Percentiles rank a stretch among this genome's conserved stretches.
Conservation (phyloP, 2,329 filamentous ascomycete species). For the Pseudocercospora vitis region DNA sequence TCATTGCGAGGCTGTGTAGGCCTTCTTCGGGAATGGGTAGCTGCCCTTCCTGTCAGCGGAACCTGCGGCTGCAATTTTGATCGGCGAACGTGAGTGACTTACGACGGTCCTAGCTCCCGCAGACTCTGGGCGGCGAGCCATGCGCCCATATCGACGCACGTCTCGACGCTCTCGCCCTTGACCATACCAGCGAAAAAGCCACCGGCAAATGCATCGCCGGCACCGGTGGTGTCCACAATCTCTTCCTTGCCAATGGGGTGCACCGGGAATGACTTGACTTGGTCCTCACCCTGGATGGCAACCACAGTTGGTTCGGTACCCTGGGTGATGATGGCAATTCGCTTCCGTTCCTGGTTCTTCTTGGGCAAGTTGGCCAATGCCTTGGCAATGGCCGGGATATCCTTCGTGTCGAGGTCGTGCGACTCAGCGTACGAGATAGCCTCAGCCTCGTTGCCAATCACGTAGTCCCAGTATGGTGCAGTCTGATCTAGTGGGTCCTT, state of each 20-base stretch:
- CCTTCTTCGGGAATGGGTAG: conserved; percentile 42
- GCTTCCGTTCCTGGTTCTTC: conserved; percentile 80
- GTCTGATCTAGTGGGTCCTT: conserved; percentile 88
- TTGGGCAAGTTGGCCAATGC: conserved; percentile 85
- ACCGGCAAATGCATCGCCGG: conserved; percentile 92
- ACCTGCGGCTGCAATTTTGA: neutral
- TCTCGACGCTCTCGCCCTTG: conserved; percentile 75
- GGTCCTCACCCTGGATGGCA: conserved; percentile 60
- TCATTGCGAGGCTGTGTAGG: conserved; percentile 34
- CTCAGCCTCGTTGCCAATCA: conserved; percentile 97
- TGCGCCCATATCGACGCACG: conserved; percentile 85
- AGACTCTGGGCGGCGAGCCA: conserved; percentile 95
- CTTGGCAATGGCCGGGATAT: conserved; percentile 82
- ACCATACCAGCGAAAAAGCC: conserved; percentile 89
- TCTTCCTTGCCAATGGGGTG: conserved; percentile 71
- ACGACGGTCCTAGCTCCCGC: conserved; percentile 93
- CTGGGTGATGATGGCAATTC: conserved; percentile 90
- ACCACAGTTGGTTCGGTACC: conserved; percentile 89
- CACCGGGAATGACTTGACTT: conserved; percentile 76
- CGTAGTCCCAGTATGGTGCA: conserved; percentile 89
- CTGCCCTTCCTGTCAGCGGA: conserved; percentile 26
- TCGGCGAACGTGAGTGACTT: conserved; percentile 50
- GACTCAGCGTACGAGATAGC: conserved; percentile 82
- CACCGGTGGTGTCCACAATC: conserved; percentile 96
- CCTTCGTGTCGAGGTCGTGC: conserved; percentile 70